Evolutionary conservation across 2,329 filamentous ascomycete genomes (phyloP), one percentile per base, ranked within the genome.

Genomic region (Helminthosporium solani): DNA sequence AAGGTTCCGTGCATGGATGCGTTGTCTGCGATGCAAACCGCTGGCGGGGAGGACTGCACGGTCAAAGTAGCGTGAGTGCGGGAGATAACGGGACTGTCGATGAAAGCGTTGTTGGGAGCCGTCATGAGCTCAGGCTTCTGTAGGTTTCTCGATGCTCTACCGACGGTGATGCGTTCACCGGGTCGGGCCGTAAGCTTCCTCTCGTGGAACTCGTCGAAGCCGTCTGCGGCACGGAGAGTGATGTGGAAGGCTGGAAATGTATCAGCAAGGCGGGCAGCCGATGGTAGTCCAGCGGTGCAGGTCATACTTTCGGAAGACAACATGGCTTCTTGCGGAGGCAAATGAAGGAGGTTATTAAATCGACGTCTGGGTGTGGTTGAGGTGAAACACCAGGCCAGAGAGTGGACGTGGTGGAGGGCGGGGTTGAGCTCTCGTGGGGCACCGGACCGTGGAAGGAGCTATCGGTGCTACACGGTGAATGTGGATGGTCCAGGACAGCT

Each of bases 81-180:
- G 19, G 85, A 88, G 75, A 90, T 85, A 28, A 89, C 85, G 0
- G 85, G 81, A 46, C 81, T 86, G 53, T 88, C 80, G 47, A 88
- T 86, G 76, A 77, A 88, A 14, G 76, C 81, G 65, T 89, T 90
- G 54, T 78, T 67, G 4, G 56, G 30, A 49, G 69, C 62, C 56
- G 74, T 63, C 42, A 67, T 61, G 33, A 73, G 68, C 33, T 69
- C 76, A 52, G 62, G 58, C 58, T 73, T 73, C 54, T 54, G 36
- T 5, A 60, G 50, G 43, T 67, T 71, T 42, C 60, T 68, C 9
- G 75, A 77, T 1, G 74, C 66, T 19, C 75, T 73, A 27, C 74
- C 74, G 52, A 77, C 67, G 18, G 56, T 56, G 23, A 73, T 54
- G 8, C 52, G 54, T 8, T 57, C 30, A 34, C 53, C 54, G 7